Conservation (phyloP, 768 basidiomycete genomes). For the Tricholomella constricta region DNA sequence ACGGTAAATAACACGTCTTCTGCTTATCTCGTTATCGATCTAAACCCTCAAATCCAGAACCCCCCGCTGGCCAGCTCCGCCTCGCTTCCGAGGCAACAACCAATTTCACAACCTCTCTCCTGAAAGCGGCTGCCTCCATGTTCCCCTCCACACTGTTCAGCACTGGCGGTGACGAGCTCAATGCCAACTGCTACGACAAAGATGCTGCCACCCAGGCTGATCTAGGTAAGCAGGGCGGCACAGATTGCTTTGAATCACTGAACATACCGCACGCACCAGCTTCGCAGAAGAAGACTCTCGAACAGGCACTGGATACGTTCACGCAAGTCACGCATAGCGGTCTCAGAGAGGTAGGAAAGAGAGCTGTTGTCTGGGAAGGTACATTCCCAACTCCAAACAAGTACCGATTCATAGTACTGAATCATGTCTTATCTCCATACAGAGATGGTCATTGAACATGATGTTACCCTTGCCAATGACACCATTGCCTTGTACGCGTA, state of each 20-base stretch:
- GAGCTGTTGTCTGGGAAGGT: conserved; percentile 84
- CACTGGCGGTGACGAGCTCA: conserved; percentile 86
- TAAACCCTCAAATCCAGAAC: no score
- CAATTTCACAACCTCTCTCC: conserved; percentile 58
- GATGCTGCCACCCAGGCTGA: conserved; percentile 61
- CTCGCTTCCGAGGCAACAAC: conserved; percentile 60
- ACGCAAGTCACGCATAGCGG: conserved; percentile 59
- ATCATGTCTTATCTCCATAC: conserved; percentile 32
- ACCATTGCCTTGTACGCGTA: conserved; percentile 57
- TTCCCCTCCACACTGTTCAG: conserved; percentile 64
- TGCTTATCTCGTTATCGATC: not conserved
- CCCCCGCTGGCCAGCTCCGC: conserved; percentile 83
- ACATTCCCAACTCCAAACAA: conserved; percentile 3
- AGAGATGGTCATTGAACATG: conserved; percentile 67
- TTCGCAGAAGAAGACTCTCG: conserved; percentile 50
- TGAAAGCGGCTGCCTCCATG: conserved; percentile 51
- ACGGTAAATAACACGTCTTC: conserved; percentile 28
- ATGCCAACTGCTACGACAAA: conserved; percentile 60
- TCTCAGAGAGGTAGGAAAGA: conserved; percentile 60
- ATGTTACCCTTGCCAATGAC: conserved; percentile 48
- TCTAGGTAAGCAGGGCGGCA: conserved; percentile 35
- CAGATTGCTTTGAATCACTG: not conserved
- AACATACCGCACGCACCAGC: conserved; percentile 17
- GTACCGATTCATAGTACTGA: conserved; percentile 25
- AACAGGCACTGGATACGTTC: conserved; percentile 66